These are phyloP conservation scores for Pseudogymnoascus sp. DNA, from an alignment of 2,329 filamentous ascomycete species.

Conservation along the genomic window DNA sequence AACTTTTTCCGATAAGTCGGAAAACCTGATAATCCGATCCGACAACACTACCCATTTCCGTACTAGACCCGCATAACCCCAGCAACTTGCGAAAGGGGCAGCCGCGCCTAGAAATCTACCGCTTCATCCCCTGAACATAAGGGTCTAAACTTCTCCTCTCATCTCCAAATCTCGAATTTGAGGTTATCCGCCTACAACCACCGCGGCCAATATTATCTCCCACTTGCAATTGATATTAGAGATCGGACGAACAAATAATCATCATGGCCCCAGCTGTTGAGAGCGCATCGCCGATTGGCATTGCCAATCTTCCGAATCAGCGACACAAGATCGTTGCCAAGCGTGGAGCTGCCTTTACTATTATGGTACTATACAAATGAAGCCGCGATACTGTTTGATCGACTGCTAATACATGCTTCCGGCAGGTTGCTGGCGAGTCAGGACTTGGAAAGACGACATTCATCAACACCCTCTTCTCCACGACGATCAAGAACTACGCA, in stretches of 20 bases:
- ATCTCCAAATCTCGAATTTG: constrained; percentile 5
- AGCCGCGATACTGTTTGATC: constrained; percentile 21
- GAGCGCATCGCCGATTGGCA: constrained; percentile 63
- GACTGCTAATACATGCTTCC: constrained; percentile 5
- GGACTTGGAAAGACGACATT: constrained; percentile 99
- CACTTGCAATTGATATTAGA: not conserved
- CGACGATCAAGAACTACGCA: constrained; percentile 99
- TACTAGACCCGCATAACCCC: not conserved
- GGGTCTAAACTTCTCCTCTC: constrained; percentile 2
- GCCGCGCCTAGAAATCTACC: constrained; percentile 8
- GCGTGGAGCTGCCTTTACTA: constrained; percentile 96
- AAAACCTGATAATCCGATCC: constrained; percentile 10
- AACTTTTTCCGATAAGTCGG: constrained; percentile 12
- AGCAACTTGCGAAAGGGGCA: constrained; percentile 7
- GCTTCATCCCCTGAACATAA: constrained; percentile 10
- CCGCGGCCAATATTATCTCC: not conserved
- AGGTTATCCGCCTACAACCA: not conserved
- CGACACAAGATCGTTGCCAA: constrained; percentile 69
- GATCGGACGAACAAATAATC: constrained; percentile 8
- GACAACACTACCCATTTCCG: not conserved
- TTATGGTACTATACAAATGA: constrained; percentile 63
- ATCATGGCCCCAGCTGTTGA: constrained; percentile 52
- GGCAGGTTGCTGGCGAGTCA: constrained; percentile 92
- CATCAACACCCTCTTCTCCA: constrained; percentile 99
- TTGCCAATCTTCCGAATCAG: constrained; percentile 68